Evolutionary conservation across 352 stramenopile genomes (phyloP).

Genomic region (Pythium aristosporum): DNA sequence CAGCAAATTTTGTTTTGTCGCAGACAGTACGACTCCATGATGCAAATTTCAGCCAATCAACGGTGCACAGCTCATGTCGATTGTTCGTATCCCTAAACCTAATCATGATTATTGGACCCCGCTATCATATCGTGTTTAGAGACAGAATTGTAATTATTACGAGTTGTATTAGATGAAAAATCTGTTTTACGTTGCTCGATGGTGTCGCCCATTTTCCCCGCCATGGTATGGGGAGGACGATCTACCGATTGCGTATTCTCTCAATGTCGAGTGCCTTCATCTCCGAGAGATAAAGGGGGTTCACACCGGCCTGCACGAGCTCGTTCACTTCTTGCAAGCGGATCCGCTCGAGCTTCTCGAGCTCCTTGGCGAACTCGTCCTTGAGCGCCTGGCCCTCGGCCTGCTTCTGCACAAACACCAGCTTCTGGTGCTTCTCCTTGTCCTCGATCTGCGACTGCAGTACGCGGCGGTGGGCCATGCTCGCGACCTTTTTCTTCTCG

Average conservation of each 20-base stretch:
- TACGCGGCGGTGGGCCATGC: slow-evolving; percentile 68
- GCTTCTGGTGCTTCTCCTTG: slow-evolving; percentile 73
- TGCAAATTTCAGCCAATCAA: slow-evolving; percentile 7
- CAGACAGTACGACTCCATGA: neutral
- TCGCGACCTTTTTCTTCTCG: slow-evolving; percentile 61
- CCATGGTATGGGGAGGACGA: neutral
- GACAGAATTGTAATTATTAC: neutral
- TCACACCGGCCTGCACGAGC: slow-evolving; percentile 85
- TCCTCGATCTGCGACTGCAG: slow-evolving; percentile 92
- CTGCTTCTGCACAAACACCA: slow-evolving; percentile 67
- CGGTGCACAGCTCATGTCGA: neutral
- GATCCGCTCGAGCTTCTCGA: slow-evolving; percentile 87
- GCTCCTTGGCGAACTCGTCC: slow-evolving; percentile 72
- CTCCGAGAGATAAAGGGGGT: slow-evolving; percentile 90
- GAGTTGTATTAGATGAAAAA: neutral
- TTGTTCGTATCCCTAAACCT: neutral
- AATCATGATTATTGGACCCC: neutral
- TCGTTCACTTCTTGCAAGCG: slow-evolving; percentile 87
- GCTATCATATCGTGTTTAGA: neutral
- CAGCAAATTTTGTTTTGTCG: slow-evolving; percentile 5
- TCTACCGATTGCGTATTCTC: slow-evolving; percentile 38
- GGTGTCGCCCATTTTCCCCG: too few relatives aligned
- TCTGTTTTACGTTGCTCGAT: neutral
- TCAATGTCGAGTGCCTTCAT: slow-evolving; percentile 91
- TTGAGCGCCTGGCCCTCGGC: slow-evolving; percentile 73